Evolutionary conservation across 805 yeast species (phyloP).

Genomic region (Middelhovenomyces tepae): DNA sequence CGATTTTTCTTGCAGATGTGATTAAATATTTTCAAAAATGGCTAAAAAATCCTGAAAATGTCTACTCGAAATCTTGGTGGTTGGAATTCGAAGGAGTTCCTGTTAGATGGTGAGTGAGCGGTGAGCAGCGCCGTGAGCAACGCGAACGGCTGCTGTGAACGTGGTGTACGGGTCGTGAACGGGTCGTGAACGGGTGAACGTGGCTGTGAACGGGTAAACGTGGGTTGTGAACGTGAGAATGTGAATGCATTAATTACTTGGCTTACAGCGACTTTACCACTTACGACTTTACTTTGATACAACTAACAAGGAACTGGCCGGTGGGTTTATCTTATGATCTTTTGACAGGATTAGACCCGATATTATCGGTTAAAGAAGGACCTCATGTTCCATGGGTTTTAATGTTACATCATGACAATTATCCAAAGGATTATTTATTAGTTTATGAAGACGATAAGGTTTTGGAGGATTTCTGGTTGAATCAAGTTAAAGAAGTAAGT

Average conservation of each 20-base stretch:
- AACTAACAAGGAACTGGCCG: conserved; percentile 44
- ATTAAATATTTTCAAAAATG: conserved; percentile 17
- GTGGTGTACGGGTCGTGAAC: too few relatives aligned
- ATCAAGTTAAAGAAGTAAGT: conserved; percentile 76
- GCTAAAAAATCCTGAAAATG: conserved; percentile 20
- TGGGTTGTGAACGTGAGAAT: too few relatives aligned
- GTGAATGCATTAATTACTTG: neutral
- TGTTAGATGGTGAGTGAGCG: conserved; percentile 53
- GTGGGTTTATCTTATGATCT: conserved; percentile 59
- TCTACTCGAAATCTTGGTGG: conserved; percentile 41
- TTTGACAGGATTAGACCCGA: conserved; percentile 33
- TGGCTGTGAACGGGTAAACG: too few relatives aligned
- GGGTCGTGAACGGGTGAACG: too few relatives aligned
- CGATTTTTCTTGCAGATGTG: conserved; percentile 17
- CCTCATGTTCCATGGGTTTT: conserved; percentile 39
- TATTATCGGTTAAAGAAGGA: conserved; percentile 13
- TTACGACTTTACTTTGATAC: neutral
- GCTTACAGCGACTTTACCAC: neutral
- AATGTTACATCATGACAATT: conserved; percentile 32
- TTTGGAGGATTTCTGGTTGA: conserved; percentile 51
- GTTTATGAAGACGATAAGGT: conserved; percentile 28
- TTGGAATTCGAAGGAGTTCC: conserved; percentile 57
- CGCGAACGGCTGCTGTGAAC: too few relatives aligned
- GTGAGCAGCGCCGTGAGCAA: too few relatives aligned
- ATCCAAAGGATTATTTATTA: conserved; percentile 39